Percentiles rank a stretch among this genome's conserved stretches.
Conservation (phyloP, 768 basidiomycete species). For the Thelephora ganbajun region DNA sequence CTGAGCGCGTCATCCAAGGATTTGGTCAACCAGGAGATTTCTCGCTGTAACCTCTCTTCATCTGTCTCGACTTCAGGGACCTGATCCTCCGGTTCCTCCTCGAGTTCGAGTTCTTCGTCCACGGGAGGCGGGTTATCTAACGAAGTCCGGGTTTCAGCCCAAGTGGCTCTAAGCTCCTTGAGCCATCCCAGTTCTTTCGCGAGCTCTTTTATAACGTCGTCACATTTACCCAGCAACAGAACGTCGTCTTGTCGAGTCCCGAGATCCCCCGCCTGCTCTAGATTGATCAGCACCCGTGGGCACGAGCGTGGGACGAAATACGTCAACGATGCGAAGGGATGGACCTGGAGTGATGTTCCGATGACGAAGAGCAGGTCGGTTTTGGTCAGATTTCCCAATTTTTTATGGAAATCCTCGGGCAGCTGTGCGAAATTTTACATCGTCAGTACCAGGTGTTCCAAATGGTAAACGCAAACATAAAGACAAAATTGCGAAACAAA, state of each 20-base stretch:
- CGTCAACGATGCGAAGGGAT: conserved; percentile 77
- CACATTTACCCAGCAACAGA: conserved; percentile 56
- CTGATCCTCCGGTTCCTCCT: conserved; percentile 3
- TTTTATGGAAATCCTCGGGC: conserved; percentile 49
- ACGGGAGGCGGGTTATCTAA: conserved; percentile 2
- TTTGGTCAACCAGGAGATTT: conserved; percentile 21
- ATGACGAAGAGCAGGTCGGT: conserved; percentile 86
- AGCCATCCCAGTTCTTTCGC: conserved; percentile 65
- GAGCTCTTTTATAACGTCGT: conserved; percentile 47
- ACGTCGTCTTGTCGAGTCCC: conserved; percentile 41
- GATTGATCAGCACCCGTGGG: conserved; percentile 82
- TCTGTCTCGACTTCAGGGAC: conserved; percentile 3
- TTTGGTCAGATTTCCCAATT: conserved; percentile 35
- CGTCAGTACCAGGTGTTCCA: background rate
- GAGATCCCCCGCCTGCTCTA: conserved; percentile 66
- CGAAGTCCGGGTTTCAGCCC: conserved; percentile 12
- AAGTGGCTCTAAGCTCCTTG: conserved; percentile 11
- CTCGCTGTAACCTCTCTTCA: conserved; percentile 11
- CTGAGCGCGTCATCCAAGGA: conserved; percentile 19
- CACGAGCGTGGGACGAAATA: conserved; percentile 32
- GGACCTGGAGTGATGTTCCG: conserved; percentile 80
- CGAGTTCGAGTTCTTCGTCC: background rate
- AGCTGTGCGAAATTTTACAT: conserved; percentile 32
- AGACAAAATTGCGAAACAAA: too few relatives aligned
- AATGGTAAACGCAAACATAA: background rate